These are phyloP conservation scores for Auriscalpium orientale DNA, from an alignment of 768 basidiomycete genomes.

Conservation along the genomic window DNA sequence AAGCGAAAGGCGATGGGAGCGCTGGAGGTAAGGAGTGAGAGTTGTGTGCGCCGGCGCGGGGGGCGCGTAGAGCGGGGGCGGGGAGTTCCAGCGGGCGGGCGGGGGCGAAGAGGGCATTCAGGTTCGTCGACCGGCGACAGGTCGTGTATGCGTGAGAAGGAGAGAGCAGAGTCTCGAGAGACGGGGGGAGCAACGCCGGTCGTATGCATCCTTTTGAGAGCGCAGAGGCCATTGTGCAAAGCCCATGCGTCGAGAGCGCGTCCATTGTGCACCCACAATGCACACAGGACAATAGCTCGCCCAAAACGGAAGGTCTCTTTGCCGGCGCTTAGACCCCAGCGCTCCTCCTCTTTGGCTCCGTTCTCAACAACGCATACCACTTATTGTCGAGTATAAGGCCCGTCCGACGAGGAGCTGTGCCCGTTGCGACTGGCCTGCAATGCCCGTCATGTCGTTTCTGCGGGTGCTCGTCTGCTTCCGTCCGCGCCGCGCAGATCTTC, in stretches of 20 bases:
- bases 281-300: not conserved
- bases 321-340: no score
- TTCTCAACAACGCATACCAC: no score
- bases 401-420: no score
- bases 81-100: constrained; percentile 23
- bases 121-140: constrained; percentile 16
- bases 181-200: not conserved
- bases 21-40: constrained; percentile 77
- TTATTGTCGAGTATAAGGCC: no score
- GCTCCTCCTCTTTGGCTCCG: no score
- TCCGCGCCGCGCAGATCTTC: no score
- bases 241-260: not conserved
- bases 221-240: constrained; percentile 8
- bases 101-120: constrained; percentile 18
- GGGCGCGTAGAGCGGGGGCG: constrained; percentile 54
- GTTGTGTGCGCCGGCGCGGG: constrained; percentile 20
- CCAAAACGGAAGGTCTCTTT: not conserved
- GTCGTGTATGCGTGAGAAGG: not conserved
- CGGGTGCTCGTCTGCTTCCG: no score
- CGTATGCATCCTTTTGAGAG: constrained; percentile 9
- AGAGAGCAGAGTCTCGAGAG: not conserved
- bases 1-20: constrained; percentile 76
- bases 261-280: constrained; percentile 4
- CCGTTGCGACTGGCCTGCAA: no score
- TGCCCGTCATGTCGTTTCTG: no score